Evolutionary conservation across 352 stramenopile genomes (phyloP).

Genomic region (Globisporangium takayamanum): DNA sequence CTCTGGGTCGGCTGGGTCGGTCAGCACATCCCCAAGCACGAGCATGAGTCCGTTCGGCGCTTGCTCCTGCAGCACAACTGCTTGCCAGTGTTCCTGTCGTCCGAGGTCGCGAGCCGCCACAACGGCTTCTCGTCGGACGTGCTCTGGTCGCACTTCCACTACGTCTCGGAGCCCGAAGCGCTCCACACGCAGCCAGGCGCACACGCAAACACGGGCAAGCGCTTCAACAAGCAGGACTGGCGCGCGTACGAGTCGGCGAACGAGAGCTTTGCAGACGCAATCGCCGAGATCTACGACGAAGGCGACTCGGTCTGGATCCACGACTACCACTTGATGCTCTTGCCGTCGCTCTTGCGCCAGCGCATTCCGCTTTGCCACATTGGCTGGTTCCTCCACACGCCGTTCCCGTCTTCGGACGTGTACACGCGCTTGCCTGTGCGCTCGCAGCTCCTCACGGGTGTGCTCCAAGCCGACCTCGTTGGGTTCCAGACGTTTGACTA

Average conservation of each 20-base stretch:
- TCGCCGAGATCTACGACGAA: slow-evolving; percentile 84
- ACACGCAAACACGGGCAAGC: slow-evolving; percentile 42
- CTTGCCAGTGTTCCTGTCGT: slow-evolving; percentile 80
- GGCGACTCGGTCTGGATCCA: slow-evolving; percentile 87
- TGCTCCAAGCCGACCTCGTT: slow-evolving; percentile 79
- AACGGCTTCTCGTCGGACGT: slow-evolving; percentile 87
- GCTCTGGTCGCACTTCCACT: slow-evolving; percentile 90
- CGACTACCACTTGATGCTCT: slow-evolving; percentile 88
- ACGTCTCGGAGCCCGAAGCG: slow-evolving; percentile 69
- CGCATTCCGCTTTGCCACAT: slow-evolving; percentile 68
- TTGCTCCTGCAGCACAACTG: slow-evolving; percentile 85
- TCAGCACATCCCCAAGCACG: slow-evolving; percentile 78
- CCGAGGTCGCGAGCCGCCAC: slow-evolving; percentile 80
- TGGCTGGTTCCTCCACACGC: slow-evolving; percentile 87
- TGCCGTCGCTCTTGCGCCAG: slow-evolving; percentile 79
- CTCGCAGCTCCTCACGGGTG: slow-evolving; percentile 62
- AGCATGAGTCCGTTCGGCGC: slow-evolving; percentile 64
- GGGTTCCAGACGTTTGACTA: slow-evolving; percentile 90
- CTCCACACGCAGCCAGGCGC: slow-evolving; percentile 33
- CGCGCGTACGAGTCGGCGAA: slow-evolving; percentile 86
- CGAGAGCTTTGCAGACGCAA: slow-evolving; percentile 78
- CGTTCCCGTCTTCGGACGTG: slow-evolving; percentile 83
- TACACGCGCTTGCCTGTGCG: slow-evolving; percentile 81
- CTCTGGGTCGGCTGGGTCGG: slow-evolving; percentile 88
- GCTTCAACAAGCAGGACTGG: slow-evolving; percentile 88